Base-by-base conservation (phyloP, 768 basidiomycete genomes). In the Lentinula sp. region DNA sequence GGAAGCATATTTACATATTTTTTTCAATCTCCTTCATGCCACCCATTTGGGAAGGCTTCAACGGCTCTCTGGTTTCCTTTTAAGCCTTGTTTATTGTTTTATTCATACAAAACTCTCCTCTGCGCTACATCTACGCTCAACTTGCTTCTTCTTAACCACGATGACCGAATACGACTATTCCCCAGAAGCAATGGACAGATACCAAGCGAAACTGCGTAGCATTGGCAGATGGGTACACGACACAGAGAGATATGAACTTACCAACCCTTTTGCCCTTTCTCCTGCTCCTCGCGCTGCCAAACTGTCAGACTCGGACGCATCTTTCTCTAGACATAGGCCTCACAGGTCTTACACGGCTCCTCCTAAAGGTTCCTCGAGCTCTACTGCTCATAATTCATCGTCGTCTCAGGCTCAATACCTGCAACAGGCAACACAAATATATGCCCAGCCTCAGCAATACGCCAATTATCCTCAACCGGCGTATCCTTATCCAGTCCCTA, bases 81-180 rank as follows among this genome's bases (percentile, higher is more conserved):
- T 35, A 37, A 32, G 16, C 16, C 1, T 18, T 53, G 18, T 37
- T 55, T 55, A 40, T 55, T 42, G 35, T 55, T 9, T 42, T 53
- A 16, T 37, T 40, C 13, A 4, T 39, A 16, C 40, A 23, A n/a
- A 40, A 50, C 49, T 37, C 21, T 9, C n/a, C n/a, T 35, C 39
- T 55, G 37, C 54, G 35, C 39, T 11, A 55, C 39, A 23, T 42
- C 35, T 42, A 28, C 51, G 4, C 35, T 53, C 50, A 32, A 7
- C 9, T 13, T 51, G 35, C 50, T 53, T 13, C 21, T 55, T 37
- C 21, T 10, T 4, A 16, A 9, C 54, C 54, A 55, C 52, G 1
- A 76, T 76, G 75, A 76, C 75, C 11, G 75, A 76, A 64, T 76
- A 76, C 70, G 75, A 76, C 68, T 76, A 73, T 64, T 78, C 77